These are phyloP conservation scores for Penicillium sp. DNA, from an alignment of 2,329 filamentous ascomycete species.

Conservation along the genomic window DNA sequence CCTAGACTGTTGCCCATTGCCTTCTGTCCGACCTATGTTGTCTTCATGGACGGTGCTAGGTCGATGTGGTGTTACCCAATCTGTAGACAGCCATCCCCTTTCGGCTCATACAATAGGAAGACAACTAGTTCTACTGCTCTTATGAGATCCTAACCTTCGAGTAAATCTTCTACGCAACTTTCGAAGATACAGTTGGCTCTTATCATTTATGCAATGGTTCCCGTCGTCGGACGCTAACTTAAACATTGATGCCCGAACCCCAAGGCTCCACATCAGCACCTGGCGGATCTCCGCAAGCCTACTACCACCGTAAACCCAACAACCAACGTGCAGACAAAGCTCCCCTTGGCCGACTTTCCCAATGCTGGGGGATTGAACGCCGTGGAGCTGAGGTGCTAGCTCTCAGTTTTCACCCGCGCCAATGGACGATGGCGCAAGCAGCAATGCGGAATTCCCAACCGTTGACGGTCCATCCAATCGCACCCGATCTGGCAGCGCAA, in stretches of 20 bases:
- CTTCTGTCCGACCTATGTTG: slow-evolving; percentile 11
- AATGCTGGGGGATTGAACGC: slow-evolving; percentile 22
- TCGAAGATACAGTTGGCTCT: neutral
- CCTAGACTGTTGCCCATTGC: slow-evolving; percentile 11
- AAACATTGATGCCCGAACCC: slow-evolving; percentile 8
- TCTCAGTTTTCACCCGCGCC: slow-evolving; percentile 27
- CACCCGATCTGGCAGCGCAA: slow-evolving; percentile 37
- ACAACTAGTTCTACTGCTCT: slow-evolving; percentile 1
- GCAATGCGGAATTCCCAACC: slow-evolving; percentile 30
- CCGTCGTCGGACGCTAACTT: neutral
- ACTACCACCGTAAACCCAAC: slow-evolving; percentile 1
- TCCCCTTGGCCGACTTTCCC: slow-evolving; percentile 3
- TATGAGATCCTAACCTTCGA: neutral
- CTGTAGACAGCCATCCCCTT: slow-evolving; percentile 9
- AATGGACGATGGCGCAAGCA: slow-evolving; percentile 40
- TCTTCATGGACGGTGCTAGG: slow-evolving; percentile 12
- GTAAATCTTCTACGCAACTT: neutral
- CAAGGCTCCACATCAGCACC: slow-evolving; percentile 8
- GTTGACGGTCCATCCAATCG: slow-evolving; percentile 30
- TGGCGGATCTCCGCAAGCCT: slow-evolving; percentile 4
- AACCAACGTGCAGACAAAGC: slow-evolving; percentile 1
- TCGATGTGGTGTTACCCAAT: slow-evolving; percentile 11
- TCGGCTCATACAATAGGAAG: neutral
- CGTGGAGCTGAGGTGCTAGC: slow-evolving; percentile 24
- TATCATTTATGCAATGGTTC: neutral